These are phyloP conservation scores for Bombardia bombarda DNA, from an alignment of 495 filamentous ascomycete genomes.

Conservation along the genomic window DNA sequence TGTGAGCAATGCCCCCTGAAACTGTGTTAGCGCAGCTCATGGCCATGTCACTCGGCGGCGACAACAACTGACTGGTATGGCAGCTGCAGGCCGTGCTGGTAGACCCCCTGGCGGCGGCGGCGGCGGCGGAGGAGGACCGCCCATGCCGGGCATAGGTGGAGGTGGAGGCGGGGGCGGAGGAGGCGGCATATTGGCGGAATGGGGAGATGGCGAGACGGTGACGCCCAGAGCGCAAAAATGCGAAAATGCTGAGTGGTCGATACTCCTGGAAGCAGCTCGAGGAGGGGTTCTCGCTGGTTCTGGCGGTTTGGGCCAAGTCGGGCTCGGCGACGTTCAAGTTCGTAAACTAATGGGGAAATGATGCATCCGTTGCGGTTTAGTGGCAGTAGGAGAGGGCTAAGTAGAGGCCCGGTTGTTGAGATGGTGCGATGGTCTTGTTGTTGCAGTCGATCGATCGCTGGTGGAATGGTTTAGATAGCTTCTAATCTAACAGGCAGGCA, in stretches of 20 bases:
- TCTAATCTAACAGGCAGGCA: too few relatives aligned
- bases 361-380: too few relatives aligned
- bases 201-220: not conserved
- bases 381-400: too few relatives aligned
- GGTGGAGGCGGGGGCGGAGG: conserved; percentile 22
- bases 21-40: conserved; percentile 24
- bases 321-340: not conserved
- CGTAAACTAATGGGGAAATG: too few relatives aligned
- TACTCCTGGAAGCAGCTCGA: not conserved
- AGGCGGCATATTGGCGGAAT: conserved; percentile 11
- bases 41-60: conserved; percentile 4
- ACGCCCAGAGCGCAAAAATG: not conserved
- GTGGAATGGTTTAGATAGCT: too few relatives aligned
- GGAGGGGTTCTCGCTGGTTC: too few relatives aligned
- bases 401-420: too few relatives aligned
- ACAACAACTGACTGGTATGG: too few relatives aligned
- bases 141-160: conserved; percentile 17
- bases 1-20: conserved; percentile 74
- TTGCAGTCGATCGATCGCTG: too few relatives aligned
- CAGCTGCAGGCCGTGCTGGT: conserved; percentile 6
- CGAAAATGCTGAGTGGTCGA: not conserved
- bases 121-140: conserved; percentile 24
- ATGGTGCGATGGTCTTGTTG: too few relatives aligned
- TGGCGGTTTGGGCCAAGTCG: too few relatives aligned
- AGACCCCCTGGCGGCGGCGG: conserved; percentile 17